phyloP scores from a whole-genome alignment of 441 rosid genomes.

The Flueggea neowawraea region DNA sequence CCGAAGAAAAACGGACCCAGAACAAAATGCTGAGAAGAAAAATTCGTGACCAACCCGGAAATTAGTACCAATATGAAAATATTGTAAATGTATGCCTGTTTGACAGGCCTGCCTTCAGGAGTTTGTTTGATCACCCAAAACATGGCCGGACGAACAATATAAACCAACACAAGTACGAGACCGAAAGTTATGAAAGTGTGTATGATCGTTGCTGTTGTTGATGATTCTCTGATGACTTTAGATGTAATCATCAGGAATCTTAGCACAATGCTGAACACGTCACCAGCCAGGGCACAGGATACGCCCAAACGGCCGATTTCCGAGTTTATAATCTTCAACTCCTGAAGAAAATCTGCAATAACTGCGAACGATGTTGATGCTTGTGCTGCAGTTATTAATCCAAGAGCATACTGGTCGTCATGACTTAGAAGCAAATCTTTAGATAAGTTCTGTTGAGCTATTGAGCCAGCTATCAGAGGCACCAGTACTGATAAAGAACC shows the following conservation, averaged over 20 bases:
- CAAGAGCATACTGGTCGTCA: neutral
- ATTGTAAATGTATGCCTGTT: slow-evolving; percentile 7
- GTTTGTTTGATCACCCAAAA: slow-evolving; percentile 34
- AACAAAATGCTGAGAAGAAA: neutral
- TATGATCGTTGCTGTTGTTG: neutral
- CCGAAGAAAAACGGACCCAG: slow-evolving; percentile 43
- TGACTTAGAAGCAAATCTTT: no score
- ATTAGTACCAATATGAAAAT: slow-evolving; percentile 19
- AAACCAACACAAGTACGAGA: neutral
- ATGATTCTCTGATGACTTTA: neutral
- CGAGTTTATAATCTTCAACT: slow-evolving; percentile 52
- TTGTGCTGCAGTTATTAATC: neutral
- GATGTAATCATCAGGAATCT: neutral
- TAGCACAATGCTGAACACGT: slow-evolving; percentile 12
- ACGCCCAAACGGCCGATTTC: slow-evolving; percentile 61
- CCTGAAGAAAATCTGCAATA: slow-evolving; percentile 39
- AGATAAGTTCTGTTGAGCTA: no score
- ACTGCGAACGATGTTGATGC: slow-evolving; percentile 38
- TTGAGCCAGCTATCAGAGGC: no score
- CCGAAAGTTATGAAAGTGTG: neutral
- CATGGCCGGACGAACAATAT: slow-evolving; percentile 37
- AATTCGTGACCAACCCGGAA: neutral
- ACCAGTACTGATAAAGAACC: no score
- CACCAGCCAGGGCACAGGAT: slow-evolving; percentile 28
- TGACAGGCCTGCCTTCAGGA: slow-evolving; percentile 44